phyloP scores from a whole-genome alignment of 768 basidiomycete species.

The Lactarius evosmus region DNA sequence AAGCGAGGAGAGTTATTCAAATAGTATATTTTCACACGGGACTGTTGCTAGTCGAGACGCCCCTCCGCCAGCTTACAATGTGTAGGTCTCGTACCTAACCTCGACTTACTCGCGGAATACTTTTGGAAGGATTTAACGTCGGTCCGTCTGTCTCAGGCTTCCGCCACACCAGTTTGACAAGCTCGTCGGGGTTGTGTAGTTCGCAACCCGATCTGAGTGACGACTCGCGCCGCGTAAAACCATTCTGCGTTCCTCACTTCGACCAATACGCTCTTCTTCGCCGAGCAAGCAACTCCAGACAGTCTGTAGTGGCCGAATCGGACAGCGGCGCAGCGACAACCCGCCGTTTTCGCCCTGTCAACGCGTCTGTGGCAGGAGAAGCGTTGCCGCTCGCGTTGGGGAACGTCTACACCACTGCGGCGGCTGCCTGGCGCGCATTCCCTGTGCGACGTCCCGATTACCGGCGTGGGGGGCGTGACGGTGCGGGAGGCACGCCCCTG shows the following conservation, averaged over 20 bases:
- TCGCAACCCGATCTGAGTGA: slow-evolving; percentile 24
- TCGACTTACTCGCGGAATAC: slow-evolving; percentile 51
- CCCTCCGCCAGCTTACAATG: no score
- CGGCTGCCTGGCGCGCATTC: slow-evolving; percentile 45
- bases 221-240: slow-evolving; percentile 17
- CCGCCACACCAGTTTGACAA: slow-evolving; percentile 28
- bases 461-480: slow-evolving; percentile 84
- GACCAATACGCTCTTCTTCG: slow-evolving; percentile 27
- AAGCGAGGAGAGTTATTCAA: no score
- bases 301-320: not conserved
- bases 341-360: slow-evolving; percentile 54
- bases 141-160: slow-evolving; percentile 68
- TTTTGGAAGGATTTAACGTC: slow-evolving; percentile 52
- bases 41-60: no score
- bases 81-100: slow-evolving; percentile 51
- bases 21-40: no score
- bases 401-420: slow-evolving; percentile 64
- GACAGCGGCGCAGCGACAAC: not conserved
- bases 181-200: slow-evolving; percentile 17
- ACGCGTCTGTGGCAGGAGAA: slow-evolving; percentile 67
- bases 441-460: slow-evolving; percentile 51
- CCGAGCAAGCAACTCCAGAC: slow-evolving; percentile 7
- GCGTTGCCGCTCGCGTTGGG: slow-evolving; percentile 69
- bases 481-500: slow-evolving; percentile 54
- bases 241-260: slow-evolving; percentile 28